These are phyloP conservation scores for Alternaria longipes DNA, from an alignment of 2,329 filamentous ascomycete genomes.

Conservation along the genomic window DNA sequence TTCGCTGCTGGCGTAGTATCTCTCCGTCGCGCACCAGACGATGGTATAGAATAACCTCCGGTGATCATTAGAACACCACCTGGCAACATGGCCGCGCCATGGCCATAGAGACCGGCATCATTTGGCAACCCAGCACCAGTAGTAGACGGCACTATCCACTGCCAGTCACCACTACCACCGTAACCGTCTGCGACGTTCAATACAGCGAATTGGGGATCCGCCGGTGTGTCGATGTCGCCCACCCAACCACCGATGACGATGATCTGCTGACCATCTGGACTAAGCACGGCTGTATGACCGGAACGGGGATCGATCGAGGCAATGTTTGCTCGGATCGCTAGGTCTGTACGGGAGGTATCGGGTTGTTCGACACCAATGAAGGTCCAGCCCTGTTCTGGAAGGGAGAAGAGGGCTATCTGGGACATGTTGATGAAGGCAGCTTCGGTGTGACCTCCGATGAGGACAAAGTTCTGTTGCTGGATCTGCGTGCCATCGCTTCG, in stretches of 20 bases:
- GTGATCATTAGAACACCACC: conserved; percentile 69
- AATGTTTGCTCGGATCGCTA: conserved; percentile 61
- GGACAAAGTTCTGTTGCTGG: conserved; percentile 79
- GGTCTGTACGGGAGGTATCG: conserved; percentile 61
- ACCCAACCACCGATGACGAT: conserved; percentile 93
- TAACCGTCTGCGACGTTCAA: conserved; percentile 79
- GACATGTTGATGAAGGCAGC: conserved; percentile 94
- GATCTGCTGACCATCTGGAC: conserved; percentile 78
- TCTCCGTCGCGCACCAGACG: conserved; percentile 49
- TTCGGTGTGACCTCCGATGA: conserved; percentile 86
- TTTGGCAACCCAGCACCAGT: conserved; percentile 55
- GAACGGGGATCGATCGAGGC: conserved; percentile 77
- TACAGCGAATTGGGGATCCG: conserved; percentile 81
- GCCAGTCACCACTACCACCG: conserved; percentile 69
- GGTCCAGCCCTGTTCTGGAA: conserved; percentile 87
- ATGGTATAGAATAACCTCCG: conserved; percentile 65
- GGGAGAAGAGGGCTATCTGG: conserved; percentile 83
- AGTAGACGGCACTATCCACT: conserved; percentile 69
- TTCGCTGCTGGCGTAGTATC: conserved; percentile 49
- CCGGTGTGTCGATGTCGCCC: conserved; percentile 77
- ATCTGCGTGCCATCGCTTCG: conserved; percentile 68
- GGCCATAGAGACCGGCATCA: conserved; percentile 66
- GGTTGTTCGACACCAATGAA: conserved; percentile 73
- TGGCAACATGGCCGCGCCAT: conserved; percentile 68
- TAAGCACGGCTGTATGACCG: conserved; percentile 86